These are phyloP conservation scores for Torrubiella hemipterigena DNA, from an alignment of 2,329 filamentous ascomycete species.

Conservation along the genomic window DNA sequence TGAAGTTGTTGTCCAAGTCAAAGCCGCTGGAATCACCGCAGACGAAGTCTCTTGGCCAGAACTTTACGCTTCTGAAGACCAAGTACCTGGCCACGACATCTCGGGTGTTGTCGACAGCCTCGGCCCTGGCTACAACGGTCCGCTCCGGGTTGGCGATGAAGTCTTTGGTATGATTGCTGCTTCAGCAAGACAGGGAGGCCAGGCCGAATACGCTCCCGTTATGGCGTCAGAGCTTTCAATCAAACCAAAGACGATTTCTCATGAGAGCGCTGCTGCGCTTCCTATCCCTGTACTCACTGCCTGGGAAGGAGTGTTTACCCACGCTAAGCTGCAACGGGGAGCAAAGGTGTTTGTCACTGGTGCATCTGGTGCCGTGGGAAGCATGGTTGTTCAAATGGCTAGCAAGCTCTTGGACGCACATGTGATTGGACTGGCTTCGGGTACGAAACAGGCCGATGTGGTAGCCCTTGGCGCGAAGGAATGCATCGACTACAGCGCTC, in stretches of 20 bases:
- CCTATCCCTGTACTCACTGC: conserved; percentile 19
- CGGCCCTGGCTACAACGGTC: conserved; percentile 12
- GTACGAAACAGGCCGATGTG: conserved; percentile 8
- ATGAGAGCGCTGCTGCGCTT: conserved; percentile 16
- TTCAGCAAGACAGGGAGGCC: conserved; percentile 11
- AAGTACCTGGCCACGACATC: conserved; percentile 22
- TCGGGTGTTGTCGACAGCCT: conserved; percentile 18
- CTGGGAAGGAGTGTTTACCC: conserved; percentile 14
- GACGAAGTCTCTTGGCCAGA: conserved; percentile 22
- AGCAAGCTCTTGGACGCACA: conserved; percentile 8
- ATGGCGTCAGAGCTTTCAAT: conserved; percentile 7
- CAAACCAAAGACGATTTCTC: conserved; percentile 12
- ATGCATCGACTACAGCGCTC: conserved; percentile 14
- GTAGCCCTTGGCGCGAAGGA: conserved; percentile 10
- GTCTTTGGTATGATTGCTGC: conserved; percentile 17
- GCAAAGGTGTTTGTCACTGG: conserved; percentile 16
- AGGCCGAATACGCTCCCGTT: conserved; percentile 17
- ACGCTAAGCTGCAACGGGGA: conserved; percentile 7
- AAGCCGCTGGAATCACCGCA: conserved; percentile 20
- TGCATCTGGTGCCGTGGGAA: conserved; percentile 17
- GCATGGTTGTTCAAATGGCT: conserved; percentile 17
- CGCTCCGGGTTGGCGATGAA: conserved; percentile 8
- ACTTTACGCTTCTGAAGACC: conserved; percentile 13
- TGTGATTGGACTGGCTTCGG: conserved; percentile 17
- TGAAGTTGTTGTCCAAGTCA: conserved; percentile 17